Evolutionary conservation across 352 stramenopile genomes (phyloP).

Genomic region (Phytophthora litchii): DNA sequence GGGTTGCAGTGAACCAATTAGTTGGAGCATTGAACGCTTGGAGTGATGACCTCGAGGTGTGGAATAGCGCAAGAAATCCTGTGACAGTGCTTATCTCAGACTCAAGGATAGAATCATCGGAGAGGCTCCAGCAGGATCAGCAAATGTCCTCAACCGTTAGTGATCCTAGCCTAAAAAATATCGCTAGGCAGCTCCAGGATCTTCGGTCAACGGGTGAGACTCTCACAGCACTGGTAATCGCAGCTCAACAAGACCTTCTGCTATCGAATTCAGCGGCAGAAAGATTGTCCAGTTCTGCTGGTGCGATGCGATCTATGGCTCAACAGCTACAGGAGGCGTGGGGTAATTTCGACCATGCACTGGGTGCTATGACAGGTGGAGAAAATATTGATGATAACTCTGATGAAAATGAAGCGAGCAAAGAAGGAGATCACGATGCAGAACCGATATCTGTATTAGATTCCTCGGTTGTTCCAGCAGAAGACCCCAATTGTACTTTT

Average conservation of each 20-base stretch:
- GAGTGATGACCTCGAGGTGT: conserved; percentile 22
- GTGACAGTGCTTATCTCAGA: conserved; percentile 5
- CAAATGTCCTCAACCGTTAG: not conserved
- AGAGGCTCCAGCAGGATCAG: conserved; percentile 7
- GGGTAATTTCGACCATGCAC: conserved; percentile 25
- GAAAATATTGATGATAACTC: conserved; percentile 2
- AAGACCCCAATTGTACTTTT: conserved; percentile 44
- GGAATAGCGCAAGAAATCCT: conserved; percentile 24
- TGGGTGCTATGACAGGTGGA: conserved; percentile 9
- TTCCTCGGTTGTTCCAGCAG: conserved; percentile 3
- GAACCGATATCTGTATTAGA: not conserved
- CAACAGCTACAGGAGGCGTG: conserved; percentile 35
- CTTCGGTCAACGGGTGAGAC: conserved; percentile 58
- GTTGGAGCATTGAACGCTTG: conserved; percentile 22
- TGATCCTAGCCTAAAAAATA: conserved; percentile 12
- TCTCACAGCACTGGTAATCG: conserved; percentile 47
- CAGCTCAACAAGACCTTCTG: conserved; percentile 47
- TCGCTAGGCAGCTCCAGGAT: conserved; percentile 39
- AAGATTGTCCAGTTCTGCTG: conserved; percentile 14
- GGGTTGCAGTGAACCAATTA: conserved; percentile 16
- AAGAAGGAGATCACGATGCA: conserved; percentile 4
- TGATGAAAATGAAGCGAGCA: not conserved
- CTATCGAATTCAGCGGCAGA: conserved; percentile 9
- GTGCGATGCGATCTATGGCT: conserved; percentile 29
- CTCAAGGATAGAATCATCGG: not conserved